Conservation (phyloP, 768 basidiomycete species). For the Hydnomerulius pinastri region DNA sequence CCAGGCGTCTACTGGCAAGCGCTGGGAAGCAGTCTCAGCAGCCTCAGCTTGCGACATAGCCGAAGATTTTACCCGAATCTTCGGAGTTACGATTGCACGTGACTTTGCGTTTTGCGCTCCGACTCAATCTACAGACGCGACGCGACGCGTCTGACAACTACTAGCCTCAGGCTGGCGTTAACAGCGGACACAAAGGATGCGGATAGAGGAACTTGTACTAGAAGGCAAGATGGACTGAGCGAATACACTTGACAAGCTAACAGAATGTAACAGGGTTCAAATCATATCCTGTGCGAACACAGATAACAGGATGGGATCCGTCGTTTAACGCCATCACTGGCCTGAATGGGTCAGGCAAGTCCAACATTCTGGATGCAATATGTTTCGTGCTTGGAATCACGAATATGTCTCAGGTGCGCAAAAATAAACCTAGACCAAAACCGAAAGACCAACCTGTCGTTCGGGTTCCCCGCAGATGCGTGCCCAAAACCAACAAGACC, state of each 20-base stretch:
- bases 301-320: conserved; percentile 95
- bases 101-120: conserved; percentile 22
- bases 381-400: conserved; percentile 98
- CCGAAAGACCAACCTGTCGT: not conserved
- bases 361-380: conserved; percentile 98
- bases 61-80: not conserved
- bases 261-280: conserved; percentile 74
- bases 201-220: conserved; percentile 93
- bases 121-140: conserved; percentile 27
- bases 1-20: conserved; percentile 4
- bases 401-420: conserved; percentile 84
- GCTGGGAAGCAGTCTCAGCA: conserved; percentile 9
- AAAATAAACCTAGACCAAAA: not conserved
- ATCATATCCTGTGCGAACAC: conserved; percentile 94
- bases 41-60: not conserved
- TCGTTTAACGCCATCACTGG: conserved; percentile 99
- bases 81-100: conserved; percentile 13
- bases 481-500: conserved; percentile 92
- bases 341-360: conserved; percentile 94
- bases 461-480: conserved; percentile 75
- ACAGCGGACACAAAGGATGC: conserved; percentile 52
- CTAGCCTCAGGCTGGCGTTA: not conserved
- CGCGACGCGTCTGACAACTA: conserved; percentile 28
- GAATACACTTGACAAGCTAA: not conserved
- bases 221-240: conserved; percentile 57